Conservation (phyloP, 768 basidiomycete genomes). For the Suillus occidentalis region DNA sequence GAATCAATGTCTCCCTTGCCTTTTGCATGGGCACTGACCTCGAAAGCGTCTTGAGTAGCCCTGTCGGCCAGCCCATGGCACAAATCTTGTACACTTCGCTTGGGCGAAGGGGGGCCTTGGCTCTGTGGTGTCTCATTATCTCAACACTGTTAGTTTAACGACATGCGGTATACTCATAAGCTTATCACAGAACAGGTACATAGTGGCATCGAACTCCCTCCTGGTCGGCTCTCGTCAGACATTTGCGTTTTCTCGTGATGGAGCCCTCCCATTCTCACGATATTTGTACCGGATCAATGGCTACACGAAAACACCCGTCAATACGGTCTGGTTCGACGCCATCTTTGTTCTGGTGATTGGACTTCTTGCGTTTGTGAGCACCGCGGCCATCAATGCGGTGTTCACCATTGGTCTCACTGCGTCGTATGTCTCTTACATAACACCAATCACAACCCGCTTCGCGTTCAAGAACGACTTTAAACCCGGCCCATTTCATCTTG, state of each 20-base stretch:
- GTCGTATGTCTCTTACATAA: not conserved
- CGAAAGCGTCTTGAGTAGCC: not conserved
- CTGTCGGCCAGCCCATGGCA: slow-evolving; percentile 1
- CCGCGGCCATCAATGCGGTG: not conserved
- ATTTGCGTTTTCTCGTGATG: slow-evolving; percentile 2
- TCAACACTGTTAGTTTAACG: not conserved
- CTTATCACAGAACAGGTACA: not conserved
- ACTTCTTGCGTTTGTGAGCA: slow-evolving; percentile 1
- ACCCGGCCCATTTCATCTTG: not conserved
- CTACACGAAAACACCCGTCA: not conserved
- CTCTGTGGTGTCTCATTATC: slow-evolving; percentile 1
- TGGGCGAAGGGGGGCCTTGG: not conserved
- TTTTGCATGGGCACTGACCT: not conserved
- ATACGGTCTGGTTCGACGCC: not conserved
- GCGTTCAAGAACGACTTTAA: not conserved
- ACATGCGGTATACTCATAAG: not conserved
- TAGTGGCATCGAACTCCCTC: slow-evolving; percentile 1
- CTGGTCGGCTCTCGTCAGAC: not conserved
- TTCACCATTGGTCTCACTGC: not conserved
- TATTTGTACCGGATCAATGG: not conserved
- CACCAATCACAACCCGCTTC: not conserved
- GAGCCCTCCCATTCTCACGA: not conserved
- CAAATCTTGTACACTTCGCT: not conserved
- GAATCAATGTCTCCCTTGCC: not conserved
- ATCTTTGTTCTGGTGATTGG: not conserved